These are phyloP conservation scores for Endoconidiophora laricicola DNA, from an alignment of 2,329 filamentous ascomycete species.

Conservation along the genomic window DNA sequence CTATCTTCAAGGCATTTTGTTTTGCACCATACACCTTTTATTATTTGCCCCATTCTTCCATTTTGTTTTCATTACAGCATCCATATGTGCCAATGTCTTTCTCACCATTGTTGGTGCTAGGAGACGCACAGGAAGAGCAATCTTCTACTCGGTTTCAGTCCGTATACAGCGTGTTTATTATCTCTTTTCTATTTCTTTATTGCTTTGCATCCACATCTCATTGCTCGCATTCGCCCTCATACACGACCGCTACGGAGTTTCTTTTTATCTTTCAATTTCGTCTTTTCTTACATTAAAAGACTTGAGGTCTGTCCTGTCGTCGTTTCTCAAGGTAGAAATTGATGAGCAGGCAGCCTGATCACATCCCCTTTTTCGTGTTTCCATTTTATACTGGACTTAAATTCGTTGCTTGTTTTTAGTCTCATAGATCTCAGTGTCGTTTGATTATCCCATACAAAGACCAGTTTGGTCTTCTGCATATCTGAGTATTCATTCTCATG, in stretches of 20 bases:
- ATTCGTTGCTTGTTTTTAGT: background rate
- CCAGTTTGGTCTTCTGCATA: background rate
- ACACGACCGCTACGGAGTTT: background rate
- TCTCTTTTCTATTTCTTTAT: background rate
- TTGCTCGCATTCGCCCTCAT: background rate
- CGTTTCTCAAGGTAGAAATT: no score
- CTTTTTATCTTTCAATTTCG: background rate
- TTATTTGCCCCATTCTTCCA: background rate
- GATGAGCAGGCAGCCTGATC: background rate
- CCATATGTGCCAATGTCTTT: background rate
- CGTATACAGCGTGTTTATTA: background rate
- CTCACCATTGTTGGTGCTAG: background rate
- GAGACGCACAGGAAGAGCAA: background rate
- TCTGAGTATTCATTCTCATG: background rate
- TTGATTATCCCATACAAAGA: no score
- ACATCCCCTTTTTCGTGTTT: no score
- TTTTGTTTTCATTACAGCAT: background rate
- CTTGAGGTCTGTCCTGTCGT: no score
- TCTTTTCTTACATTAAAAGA: background rate
- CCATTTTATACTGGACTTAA: background rate
- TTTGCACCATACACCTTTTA: background rate
- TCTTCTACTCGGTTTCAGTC: conserved; percentile 1
- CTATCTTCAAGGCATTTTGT: background rate
- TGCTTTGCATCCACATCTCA: background rate
- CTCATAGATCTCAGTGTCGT: background rate